Percentiles rank a stretch among this genome's conserved stretches.
Conservation (phyloP, 176 grass and related monocot species). For the Musa troglodytarum region DNA sequence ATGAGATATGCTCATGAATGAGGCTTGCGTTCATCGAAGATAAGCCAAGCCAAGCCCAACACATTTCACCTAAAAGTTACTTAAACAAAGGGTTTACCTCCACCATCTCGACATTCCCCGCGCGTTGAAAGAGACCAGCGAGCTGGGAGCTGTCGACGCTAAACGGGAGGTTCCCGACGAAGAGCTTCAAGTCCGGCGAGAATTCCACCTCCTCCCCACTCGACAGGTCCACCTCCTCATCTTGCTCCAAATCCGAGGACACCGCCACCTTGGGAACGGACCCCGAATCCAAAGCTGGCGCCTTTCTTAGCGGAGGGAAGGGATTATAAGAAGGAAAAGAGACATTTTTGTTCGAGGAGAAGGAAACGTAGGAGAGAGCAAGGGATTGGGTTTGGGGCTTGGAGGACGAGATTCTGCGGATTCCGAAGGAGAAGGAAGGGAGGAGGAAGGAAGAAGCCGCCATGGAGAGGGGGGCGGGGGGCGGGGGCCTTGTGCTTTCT, state of each 20-base stretch:
- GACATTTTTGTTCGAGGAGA: neutral
- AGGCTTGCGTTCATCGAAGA: too few relatives aligned
- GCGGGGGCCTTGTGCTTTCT: neutral
- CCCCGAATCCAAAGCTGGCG: conserved; percentile 27
- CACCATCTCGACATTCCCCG: conserved; percentile 86
- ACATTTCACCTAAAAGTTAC: neutral
- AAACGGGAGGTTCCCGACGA: conserved; percentile 91
- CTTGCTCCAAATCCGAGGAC: neutral
- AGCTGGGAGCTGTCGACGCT: conserved; percentile 88
- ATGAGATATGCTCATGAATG: too few relatives aligned
- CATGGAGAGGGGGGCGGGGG: neutral
- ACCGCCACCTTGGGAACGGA: conserved; percentile 24
- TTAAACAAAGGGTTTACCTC: conserved; percentile 35
- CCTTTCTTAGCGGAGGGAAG: neutral
- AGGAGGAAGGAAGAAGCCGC: neutral
- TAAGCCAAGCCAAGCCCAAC: too few relatives aligned
- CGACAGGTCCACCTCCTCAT: conserved; percentile 33
- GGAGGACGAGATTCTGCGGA: neutral
- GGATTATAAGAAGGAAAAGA: neutral
- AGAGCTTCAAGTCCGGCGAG: conserved; percentile 54
- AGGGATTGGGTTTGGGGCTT: neutral
- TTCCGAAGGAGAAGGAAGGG: neutral
- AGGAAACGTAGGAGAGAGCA: neutral
- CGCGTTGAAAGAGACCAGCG: conserved; percentile 70
- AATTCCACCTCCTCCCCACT: conserved; percentile 26